phyloP scores from a whole-genome alignment of 148 eudicot genomes.

The Silene latifolia region DNA sequence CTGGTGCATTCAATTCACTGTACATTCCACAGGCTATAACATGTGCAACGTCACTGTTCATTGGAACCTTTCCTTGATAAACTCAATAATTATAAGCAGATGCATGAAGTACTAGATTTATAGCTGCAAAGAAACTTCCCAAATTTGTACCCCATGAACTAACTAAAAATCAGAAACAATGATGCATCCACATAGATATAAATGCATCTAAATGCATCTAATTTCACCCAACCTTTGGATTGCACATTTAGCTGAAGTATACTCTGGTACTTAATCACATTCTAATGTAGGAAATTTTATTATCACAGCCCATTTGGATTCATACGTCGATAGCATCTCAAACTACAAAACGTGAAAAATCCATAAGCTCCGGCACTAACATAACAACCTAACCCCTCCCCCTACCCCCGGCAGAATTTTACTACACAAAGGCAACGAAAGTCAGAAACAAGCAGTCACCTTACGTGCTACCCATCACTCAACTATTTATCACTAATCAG shows the following conservation, averaged over 20 bases:
- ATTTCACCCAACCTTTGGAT: not conserved
- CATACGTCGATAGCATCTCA: constrained; percentile 6
- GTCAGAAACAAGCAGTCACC: not conserved
- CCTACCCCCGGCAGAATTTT: not conserved
- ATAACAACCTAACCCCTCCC: not conserved
- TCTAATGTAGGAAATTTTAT: not conserved
- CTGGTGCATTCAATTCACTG: not conserved
- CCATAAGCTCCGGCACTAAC: not conserved
- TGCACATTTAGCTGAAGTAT: not conserved
- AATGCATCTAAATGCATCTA: not conserved
- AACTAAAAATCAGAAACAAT: not conserved
- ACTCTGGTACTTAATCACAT: not conserved
- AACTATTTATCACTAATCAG: not conserved
- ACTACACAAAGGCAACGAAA: not conserved
- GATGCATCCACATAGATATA: not conserved
- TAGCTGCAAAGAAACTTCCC: not conserved
- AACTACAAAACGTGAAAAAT: not conserved
- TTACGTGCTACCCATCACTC: not conserved
- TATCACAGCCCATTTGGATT: not conserved
- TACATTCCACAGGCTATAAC: not conserved
- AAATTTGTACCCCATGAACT: not conserved
- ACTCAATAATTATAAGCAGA: too few relatives aligned
- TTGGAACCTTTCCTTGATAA: too few relatives aligned
- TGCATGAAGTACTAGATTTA: not conserved
- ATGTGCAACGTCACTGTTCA: too few relatives aligned